Base-by-base conservation (phyloP, 1,139 yeast species). In the Candida dubliniensis region DNA sequence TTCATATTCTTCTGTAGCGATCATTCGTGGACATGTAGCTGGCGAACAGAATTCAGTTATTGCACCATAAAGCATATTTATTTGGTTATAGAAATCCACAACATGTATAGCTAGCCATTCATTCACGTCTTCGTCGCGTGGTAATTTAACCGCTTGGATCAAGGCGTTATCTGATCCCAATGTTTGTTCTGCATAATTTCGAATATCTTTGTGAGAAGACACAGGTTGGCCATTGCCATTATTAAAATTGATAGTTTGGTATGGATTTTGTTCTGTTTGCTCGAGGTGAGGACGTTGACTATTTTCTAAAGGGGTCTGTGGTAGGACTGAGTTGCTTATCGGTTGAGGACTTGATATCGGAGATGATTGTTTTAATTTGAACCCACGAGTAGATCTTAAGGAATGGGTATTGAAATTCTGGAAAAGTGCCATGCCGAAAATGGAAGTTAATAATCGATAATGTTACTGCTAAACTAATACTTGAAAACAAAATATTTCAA, bases 31-130 rank as follows among this genome's bases (percentile, higher is more conserved):
- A 63, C 99, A 93, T 2, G 96, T 79, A 14, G 71, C 66, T 1
- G 98, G 97, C 0, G 97, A 88, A 63, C 99, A 93, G 59, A 93
- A 91, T 66, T 90, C 96, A 1, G 99, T 91, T 49, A 95, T 87
- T 5, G 98, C 84, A 10, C 98, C 97, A 59, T 93, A 93, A 7
- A 93, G 73, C 99, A 93, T 93, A 65, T 93, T 93, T 57, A 91
- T 85, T 64, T 93, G 99, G 62, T 91, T 91, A 68, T 87, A 93
- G 61, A 93, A 93, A 61, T 86, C 91, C 13, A 84, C 93, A 31
- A 84, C 86, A 60, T 93, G 96, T 13, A 91, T 95, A 0, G 99
- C 99, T 43, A 93, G 69, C 99, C 99, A 93, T 65, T 93, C 99
- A 57, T 87, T 85, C 42, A 82, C 61, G 58, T 89, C 96, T 63